Evolutionary conservation across 2,329 filamentous ascomycete species (phyloP).

Genomic region (Penicillium aurantiogriseum): DNA sequence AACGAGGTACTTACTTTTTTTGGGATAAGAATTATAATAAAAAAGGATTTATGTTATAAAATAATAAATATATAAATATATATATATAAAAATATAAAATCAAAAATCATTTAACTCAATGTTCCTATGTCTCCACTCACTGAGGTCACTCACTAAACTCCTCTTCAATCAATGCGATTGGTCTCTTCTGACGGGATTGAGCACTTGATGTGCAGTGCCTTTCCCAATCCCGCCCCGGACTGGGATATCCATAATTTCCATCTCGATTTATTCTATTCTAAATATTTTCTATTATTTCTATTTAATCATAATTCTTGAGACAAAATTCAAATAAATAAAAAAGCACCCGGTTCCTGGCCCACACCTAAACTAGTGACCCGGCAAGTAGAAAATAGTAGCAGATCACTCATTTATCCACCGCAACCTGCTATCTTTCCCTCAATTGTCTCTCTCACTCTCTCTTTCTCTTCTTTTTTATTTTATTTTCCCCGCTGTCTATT

Average conservation of each 20-base stretch:
- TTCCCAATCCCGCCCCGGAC: slow-evolving; percentile 22
- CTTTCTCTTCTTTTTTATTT: slow-evolving; percentile 35
- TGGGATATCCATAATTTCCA: not conserved
- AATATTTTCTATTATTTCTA: not conserved
- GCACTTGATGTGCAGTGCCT: slow-evolving; percentile 10
- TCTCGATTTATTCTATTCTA: not conserved
- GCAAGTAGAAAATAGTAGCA: slow-evolving; percentile 35
- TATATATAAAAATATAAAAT: not conserved
- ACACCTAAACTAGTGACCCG: slow-evolving; percentile 29
- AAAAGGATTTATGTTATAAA: not conserved
- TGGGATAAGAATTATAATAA: not conserved
- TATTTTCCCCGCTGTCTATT: slow-evolving; percentile 23
- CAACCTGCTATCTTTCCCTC: slow-evolving; percentile 25
- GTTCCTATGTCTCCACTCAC: not conserved
- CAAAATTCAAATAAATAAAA: not conserved
- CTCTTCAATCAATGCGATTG: slow-evolving; percentile 6
- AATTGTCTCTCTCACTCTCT: slow-evolving; percentile 25
- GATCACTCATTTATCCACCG: slow-evolving; percentile 41
- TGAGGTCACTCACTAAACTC: not conserved
- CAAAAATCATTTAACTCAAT: not conserved
- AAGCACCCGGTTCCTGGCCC: slow-evolving; percentile 19
- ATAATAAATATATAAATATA: not conserved
- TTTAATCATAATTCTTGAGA: slow-evolving; percentile 3
- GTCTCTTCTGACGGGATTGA: slow-evolving; percentile 3
- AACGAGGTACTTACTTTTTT: not conserved